phyloP scores from a whole-genome alignment of 1,139 yeast genomes.

The Taiozyma onychis region DNA sequence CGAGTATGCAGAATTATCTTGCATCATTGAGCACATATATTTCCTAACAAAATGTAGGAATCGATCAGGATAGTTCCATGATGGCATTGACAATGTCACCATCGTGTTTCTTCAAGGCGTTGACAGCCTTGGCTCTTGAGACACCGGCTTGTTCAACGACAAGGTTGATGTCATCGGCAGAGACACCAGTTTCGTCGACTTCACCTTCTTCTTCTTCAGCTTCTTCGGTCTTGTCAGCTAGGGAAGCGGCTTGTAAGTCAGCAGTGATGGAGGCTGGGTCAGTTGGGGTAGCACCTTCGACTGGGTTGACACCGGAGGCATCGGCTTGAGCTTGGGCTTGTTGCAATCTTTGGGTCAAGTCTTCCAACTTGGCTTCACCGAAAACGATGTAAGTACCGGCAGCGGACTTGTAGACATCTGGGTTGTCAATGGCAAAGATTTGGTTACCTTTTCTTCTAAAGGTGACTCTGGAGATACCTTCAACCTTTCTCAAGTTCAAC shows the following conservation, averaged over 20 bases:
- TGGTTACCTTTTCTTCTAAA: slow-evolving; percentile 93
- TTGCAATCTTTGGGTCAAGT: slow-evolving; percentile 77
- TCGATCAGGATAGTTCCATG: slow-evolving; percentile 62
- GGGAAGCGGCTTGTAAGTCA: slow-evolving; percentile 80
- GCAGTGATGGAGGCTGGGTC: slow-evolving; percentile 83
- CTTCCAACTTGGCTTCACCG: slow-evolving; percentile 97
- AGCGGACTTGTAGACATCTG: slow-evolving; percentile 92
- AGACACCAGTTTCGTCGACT: slow-evolving; percentile 76
- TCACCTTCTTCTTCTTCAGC: slow-evolving; percentile 63
- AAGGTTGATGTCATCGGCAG: slow-evolving; percentile 72
- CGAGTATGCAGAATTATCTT: background rate
- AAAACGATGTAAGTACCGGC: slow-evolving; percentile 96
- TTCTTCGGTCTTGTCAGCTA: slow-evolving; percentile 33
- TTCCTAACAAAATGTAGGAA: background rate
- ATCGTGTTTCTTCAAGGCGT: slow-evolving; percentile 82
- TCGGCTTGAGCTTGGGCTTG: slow-evolving; percentile 63
- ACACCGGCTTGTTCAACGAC: slow-evolving; percentile 88
- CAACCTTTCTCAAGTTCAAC: slow-evolving; percentile 85
- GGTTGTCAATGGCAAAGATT: slow-evolving; percentile 86
- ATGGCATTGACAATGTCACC: slow-evolving; percentile 96
- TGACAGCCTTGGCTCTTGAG: slow-evolving; percentile 83
- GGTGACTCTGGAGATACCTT: slow-evolving; percentile 93
- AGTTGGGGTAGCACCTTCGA: slow-evolving; percentile 35
- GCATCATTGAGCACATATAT: background rate
- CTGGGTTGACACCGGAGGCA: slow-evolving; percentile 25